Base-by-base conservation (phyloP, 2,329 filamentous ascomycete species). In the Mycogone perniciosa region DNA sequence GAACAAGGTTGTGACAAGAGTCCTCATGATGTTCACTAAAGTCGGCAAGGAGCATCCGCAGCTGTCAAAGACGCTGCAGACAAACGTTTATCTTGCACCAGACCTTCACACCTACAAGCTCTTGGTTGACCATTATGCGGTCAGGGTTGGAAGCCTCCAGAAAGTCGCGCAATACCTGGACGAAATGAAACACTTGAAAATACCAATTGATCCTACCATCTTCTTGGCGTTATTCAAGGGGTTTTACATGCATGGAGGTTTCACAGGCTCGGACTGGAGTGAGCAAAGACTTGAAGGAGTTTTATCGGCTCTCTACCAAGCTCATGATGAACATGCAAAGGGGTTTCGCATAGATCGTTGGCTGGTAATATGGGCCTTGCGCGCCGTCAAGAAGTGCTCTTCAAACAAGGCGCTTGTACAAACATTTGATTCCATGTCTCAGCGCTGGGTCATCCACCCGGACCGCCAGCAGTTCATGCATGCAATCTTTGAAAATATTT, bases 171-270 rank as follows among this genome's bases (percentile, higher is more conserved):
- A 81, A 44, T 80, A 89, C 41, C 71, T 99, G 26, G 79, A 82
- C 43, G 92, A 97, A 64, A 96, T 96, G 89, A 81, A 80, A 50
- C 70, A 72, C 35, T 83, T 84, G 57, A 71, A 76, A 3, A 74
- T 95, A 4, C 80, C 82, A 0, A 71, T 92, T 11, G 82, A 92
- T 54, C 86, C 86, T 5, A 79, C 85, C 51, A 79, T 95, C 27
- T 96, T 92, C 61, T 74, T 93, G 35, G 77, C 86, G 6, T 73
- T 97, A 4, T 88, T 97, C 69, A 85, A 89, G 60, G 90, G 88
- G 0, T 99, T 97, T 63, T 76, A 78, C 31, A 67, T 72, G 2
- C 85, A 96, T 62, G 92, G 91, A 8, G 83, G 82, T 29, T 63
- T 73, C 27, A 73, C 56, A 1, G 67, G 83, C 56, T 83, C 84